phyloP scores from a whole-genome alignment of 1,284 basidiomycete genomes.

The Melampsora larici-populina region DNA sequence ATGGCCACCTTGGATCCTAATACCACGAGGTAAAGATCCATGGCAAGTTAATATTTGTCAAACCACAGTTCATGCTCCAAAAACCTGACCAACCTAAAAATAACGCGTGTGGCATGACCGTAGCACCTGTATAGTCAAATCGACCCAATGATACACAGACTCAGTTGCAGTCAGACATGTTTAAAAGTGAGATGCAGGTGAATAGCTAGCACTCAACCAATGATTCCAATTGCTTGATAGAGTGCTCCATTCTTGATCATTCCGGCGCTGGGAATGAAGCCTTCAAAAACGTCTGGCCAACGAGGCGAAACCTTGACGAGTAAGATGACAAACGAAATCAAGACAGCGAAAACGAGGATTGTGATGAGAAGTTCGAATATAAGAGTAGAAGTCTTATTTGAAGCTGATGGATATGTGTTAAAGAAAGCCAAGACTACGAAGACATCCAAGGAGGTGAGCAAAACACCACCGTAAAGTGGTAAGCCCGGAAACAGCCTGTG shows the following conservation, averaged over 20 bases:
- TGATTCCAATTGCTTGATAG: constrained; percentile 68
- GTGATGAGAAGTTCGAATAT: constrained; percentile 68
- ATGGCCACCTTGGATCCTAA: constrained; percentile 40
- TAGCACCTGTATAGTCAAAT: constrained; percentile 60
- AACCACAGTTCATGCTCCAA: no score
- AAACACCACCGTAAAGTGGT: constrained; percentile 73
- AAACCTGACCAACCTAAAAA: constrained; percentile 61
- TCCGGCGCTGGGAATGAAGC: constrained; percentile 70
- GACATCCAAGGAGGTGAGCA: constrained; percentile 80
- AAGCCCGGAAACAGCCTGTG: constrained; percentile 70
- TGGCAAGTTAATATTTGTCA: no score
- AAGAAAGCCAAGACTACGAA: constrained; percentile 63
- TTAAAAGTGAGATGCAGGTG: no score
- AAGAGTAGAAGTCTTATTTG: constrained; percentile 51
- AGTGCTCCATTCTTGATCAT: constrained; percentile 65
- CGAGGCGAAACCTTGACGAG: constrained; percentile 69
- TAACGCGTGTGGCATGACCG: constrained; percentile 81
- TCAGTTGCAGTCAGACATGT: neutral
- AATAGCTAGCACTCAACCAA: constrained; percentile 53
- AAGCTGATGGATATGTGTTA: constrained; percentile 50
- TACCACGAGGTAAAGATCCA: no score
- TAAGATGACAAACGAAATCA: constrained; percentile 77
- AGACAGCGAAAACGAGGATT: constrained; percentile 68
- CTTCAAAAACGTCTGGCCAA: constrained; percentile 77
- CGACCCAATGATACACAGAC: constrained; percentile 59